Percentiles rank a stretch among this genome's conserved stretches.
Evolutionary conservation across 495 filamentous ascomycete genomes (phyloP).

Genomic region (Talaromyces adpressus): DNA sequence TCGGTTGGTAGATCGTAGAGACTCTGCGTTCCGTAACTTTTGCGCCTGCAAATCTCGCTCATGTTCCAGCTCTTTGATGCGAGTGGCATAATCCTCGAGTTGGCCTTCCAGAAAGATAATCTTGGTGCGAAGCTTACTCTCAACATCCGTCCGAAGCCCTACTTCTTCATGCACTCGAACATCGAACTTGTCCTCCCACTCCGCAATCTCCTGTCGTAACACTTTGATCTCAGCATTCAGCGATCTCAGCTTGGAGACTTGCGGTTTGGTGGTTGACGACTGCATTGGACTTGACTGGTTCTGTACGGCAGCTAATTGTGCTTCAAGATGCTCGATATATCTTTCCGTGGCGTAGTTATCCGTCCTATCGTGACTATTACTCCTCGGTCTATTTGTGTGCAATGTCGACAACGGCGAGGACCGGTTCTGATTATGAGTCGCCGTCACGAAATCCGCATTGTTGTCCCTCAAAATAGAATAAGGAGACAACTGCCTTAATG

Average conservation of each 20-base stretch:
- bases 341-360: constrained; percentile 21
- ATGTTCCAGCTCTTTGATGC: constrained; percentile 11
- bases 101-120: constrained; percentile 11
- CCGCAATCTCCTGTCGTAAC: constrained; percentile 10
- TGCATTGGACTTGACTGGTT: constrained; percentile 30
- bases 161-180: constrained; percentile 11
- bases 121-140: constrained; percentile 8
- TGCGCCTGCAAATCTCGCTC: constrained; percentile 11
- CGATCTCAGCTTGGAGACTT: constrained; percentile 28
- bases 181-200: constrained; percentile 14
- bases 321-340: constrained; percentile 45
- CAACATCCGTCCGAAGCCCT: constrained; percentile 5
- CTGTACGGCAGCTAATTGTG: constrained; percentile 31
- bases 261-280: constrained; percentile 25
- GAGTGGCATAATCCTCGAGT: constrained; percentile 4
- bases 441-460: neutral
- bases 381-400: constrained; percentile 7
- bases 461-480: constrained; percentile 6
- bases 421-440: constrained; percentile 3
- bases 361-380: constrained; percentile 8
- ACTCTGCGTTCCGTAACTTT: constrained; percentile 12
- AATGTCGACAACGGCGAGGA: constrained; percentile 13
- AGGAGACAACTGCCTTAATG: neutral
- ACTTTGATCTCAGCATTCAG: constrained; percentile 11
- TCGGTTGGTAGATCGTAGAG: constrained; percentile 10